Base-by-base conservation (phyloP, 2,329 filamentous ascomycete species). In the Penicillium oxalicum region DNA sequence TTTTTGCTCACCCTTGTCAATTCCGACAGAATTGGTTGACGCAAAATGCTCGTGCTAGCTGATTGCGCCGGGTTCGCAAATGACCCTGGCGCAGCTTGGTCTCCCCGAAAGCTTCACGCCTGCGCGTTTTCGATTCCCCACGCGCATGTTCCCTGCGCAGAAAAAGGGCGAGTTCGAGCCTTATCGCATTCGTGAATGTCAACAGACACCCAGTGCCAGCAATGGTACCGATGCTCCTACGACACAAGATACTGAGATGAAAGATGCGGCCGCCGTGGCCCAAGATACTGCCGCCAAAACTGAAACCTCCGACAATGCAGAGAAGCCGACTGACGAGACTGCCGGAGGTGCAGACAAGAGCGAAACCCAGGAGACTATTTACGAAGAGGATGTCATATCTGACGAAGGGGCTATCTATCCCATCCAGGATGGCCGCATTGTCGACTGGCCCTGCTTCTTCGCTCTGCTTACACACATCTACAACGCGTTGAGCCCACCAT, bases 391-490 rank as follows among this genome's bases (percentile, higher is more conserved):
- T 65, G 83, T 85, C 24, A 84, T 91, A 46, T 89, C 88, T 51
- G 84, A 87, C 50, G 88, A 96, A 69, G 93, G 88, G 51, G 93
- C 93, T 3, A 80, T 95, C 46, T 96, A 89, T 74, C 93, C 93
- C 9, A 83, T 98, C 45, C 63, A 70, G 76, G 82, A 85, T 56
- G 93, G 93, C 48, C 83, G 82, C 62, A 93, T 98, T 53, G 83
- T 86, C 38, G 83, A 97, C 66, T 95, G 95, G 89, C 79, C 84
- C 0, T 91, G 89, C 57, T 95, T 98, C 74, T 87, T 95, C 56
- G 91, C 93, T 29, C 85, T 97, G 61, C 81, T 98, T 63, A 87
- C 91, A 48, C 88, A 98, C 67, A 86, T 97, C 56, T 88, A 96
- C 77, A 85, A 88, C 69, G 81, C 87, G 41, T 80, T 98, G 51